phyloP scores from a whole-genome alignment of 1,284 basidiomycete genomes.

The Mycena sp. region DNA sequence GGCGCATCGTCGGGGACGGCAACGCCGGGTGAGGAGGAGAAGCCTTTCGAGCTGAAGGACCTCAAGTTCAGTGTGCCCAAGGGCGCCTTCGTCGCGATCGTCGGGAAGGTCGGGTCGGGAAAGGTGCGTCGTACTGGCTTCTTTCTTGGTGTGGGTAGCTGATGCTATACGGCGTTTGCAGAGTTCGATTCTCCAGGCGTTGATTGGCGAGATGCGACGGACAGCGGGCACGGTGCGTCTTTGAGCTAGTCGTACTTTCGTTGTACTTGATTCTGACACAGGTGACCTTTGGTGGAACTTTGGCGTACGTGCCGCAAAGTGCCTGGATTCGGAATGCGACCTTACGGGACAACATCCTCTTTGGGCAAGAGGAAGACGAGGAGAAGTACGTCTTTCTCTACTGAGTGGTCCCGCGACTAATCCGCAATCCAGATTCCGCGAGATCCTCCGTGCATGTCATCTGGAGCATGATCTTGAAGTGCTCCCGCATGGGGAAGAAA shows the following conservation, averaged over 20 bases:
- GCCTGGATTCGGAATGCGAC: constrained; percentile 86
- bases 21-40: constrained; percentile 49
- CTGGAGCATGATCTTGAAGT: constrained; percentile 74
- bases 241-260: background rate
- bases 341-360: constrained; percentile 72
- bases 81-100: constrained; percentile 76
- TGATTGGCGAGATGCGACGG: constrained; percentile 85
- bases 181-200: constrained; percentile 73
- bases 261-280: constrained; percentile 35
- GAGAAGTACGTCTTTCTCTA: constrained; percentile 47
- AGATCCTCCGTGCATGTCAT: constrained; percentile 68
- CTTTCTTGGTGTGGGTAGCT: background rate
- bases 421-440: constrained; percentile 51
- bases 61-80: constrained; percentile 66
- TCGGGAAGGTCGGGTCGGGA: constrained; percentile 78
- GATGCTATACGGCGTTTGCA: constrained; percentile 29
- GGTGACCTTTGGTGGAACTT: constrained; percentile 70
- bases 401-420: background rate
- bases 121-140: constrained; percentile 53
- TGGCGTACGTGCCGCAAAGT: constrained; percentile 81
- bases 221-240: constrained; percentile 59
- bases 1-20: constrained; percentile 13
- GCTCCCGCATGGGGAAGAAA: constrained; percentile 71
- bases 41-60: constrained; percentile 69
- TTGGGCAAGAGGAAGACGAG: constrained; percentile 69